These are phyloP conservation scores for Tuber magnatum DNA, from an alignment of 495 filamentous ascomycete species.

Conservation along the genomic window DNA sequence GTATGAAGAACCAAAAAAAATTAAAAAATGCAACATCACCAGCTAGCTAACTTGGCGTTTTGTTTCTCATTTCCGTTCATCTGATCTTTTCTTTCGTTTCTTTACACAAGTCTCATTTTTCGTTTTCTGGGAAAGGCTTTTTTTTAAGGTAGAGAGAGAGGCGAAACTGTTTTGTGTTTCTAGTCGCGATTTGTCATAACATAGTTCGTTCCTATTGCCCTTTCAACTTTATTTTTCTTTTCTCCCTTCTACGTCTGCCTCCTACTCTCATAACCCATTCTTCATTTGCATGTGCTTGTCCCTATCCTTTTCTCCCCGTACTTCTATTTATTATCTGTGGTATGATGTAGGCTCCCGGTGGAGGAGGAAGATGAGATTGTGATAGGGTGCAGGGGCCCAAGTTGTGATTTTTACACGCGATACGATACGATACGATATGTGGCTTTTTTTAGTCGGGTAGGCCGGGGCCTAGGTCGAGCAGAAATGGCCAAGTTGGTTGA, in stretches of 20 bases:
- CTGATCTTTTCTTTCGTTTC: slow-evolving; percentile 30
- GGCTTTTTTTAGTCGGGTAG: slow-evolving; percentile 68
- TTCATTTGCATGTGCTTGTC: slow-evolving; percentile 49
- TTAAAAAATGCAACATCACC: slow-evolving; percentile 49
- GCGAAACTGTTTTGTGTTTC: slow-evolving; percentile 35
- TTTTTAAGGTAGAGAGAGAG: slow-evolving; percentile 38
- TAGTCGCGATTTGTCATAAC: slow-evolving; percentile 36
- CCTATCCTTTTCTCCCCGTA: slow-evolving; percentile 42
- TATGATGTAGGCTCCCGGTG: slow-evolving; percentile 58
- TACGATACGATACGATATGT: neutral
- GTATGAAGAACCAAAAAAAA: slow-evolving; percentile 41
- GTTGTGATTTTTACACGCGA: neutral
- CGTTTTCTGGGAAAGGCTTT: slow-evolving; percentile 30
- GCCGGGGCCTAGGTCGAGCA: slow-evolving; percentile 54
- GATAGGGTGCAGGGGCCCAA: neutral
- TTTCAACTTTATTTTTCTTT: slow-evolving; percentile 27
- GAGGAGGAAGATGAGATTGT: neutral
- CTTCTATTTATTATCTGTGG: slow-evolving; percentile 7
- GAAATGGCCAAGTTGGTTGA: slow-evolving; percentile 87
- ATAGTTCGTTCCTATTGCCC: slow-evolving; percentile 24
- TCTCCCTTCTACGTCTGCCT: slow-evolving; percentile 38
- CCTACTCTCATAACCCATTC: slow-evolving; percentile 43
- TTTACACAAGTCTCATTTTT: slow-evolving; percentile 29
- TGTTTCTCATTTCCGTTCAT: slow-evolving; percentile 11
- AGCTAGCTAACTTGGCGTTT: slow-evolving; percentile 43